Evolutionary conservation across 225 moss, liverwort and hornwort species (phyloP).

Genomic region (Bryum argenteum): DNA sequence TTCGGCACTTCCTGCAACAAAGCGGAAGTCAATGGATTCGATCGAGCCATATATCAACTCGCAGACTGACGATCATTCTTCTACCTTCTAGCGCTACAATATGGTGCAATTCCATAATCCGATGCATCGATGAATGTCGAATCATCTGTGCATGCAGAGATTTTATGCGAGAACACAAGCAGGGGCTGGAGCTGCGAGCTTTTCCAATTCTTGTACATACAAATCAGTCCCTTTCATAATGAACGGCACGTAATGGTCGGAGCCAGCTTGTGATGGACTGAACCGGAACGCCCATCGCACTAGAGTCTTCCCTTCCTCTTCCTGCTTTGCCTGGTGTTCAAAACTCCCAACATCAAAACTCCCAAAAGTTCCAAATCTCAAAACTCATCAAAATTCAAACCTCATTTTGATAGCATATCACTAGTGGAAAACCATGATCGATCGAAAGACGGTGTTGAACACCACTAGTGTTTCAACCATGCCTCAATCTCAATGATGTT

Average conservation of each 20-base stretch:
- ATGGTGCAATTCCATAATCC: not conserved
- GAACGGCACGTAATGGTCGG: constrained; percentile 56
- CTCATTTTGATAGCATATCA: too few species aligned
- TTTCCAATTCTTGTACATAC: constrained; percentile 67
- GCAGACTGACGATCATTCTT: not conserved
- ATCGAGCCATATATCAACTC: constrained; percentile 5
- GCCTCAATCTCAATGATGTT: too few species aligned
- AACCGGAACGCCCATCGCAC: constrained; percentile 66
- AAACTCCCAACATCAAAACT: not conserved
- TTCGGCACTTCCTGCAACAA: not conserved
- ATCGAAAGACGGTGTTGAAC: too few species aligned
- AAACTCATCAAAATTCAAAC: too few species aligned
- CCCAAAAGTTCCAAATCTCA: not conserved
- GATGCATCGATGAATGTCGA: not conserved
- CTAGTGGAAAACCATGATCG: too few species aligned
- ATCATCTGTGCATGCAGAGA: not conserved
- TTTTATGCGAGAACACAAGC: constrained; percentile 3
- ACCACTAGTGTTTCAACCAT: too few species aligned
- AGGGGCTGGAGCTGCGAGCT: constrained; percentile 38
- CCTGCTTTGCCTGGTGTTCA: constrained; percentile 42
- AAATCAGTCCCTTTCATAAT: constrained; percentile 60
- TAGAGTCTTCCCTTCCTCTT: constrained; percentile 50
- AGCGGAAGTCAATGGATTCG: not conserved
- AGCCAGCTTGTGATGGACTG: constrained; percentile 53
- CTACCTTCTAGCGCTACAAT: not conserved